Conservation (phyloP, 345 rosid species). For the Eucalyptus paniculata region DNA sequence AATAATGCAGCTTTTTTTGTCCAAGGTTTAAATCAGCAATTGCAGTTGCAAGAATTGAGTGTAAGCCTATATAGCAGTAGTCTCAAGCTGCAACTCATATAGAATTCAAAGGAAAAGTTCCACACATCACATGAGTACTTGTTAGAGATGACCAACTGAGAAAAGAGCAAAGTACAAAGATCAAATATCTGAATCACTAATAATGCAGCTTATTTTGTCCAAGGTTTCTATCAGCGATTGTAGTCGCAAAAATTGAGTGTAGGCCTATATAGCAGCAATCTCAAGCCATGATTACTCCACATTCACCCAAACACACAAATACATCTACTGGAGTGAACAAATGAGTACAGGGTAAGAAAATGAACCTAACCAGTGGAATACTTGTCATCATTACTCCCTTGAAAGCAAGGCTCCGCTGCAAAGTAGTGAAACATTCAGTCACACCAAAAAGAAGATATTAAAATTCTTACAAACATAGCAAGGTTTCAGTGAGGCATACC, state of each 20-base stretch:
- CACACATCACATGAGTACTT: neutral
- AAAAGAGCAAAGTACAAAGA: neutral
- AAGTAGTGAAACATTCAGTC: neutral
- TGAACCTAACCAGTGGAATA: constrained; percentile 32
- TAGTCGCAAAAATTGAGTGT: neutral
- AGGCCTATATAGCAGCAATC: neutral
- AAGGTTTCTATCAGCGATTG: neutral
- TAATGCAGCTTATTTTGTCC: neutral
- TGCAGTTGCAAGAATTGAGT: neutral
- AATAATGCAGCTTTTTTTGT: neutral
- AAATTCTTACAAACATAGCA: neutral
- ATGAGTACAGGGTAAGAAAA: neutral
- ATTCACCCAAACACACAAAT: neutral
- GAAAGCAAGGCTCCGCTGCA: constrained; percentile 45
- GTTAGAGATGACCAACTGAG: neutral
- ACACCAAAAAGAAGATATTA: neutral
- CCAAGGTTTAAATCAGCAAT: neutral
- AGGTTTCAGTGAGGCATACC: constrained; percentile 19
- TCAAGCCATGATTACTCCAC: neutral
- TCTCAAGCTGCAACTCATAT: neutral
- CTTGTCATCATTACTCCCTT: constrained; percentile 22
- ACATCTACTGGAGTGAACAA: neutral
- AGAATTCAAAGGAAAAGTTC: neutral
- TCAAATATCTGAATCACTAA: neutral
- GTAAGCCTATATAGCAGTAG: neutral